Conservation (phyloP, 1,139 yeast species). For the Yamadazyma membranifaciens region DNA sequence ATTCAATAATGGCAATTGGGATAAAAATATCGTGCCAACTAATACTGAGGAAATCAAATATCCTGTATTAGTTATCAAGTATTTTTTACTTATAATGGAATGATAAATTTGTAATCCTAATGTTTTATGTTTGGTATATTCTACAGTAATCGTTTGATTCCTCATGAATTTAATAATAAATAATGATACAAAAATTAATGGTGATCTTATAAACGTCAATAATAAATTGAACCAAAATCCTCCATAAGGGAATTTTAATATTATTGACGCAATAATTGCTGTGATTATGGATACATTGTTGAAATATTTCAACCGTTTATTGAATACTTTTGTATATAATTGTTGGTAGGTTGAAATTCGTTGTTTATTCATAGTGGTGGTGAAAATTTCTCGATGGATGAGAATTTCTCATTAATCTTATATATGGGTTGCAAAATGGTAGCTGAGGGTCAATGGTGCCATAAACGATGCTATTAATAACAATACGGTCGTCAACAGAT, state of each 20-base stretch:
- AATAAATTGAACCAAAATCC: conserved; percentile 31
- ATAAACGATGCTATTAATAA: no score
- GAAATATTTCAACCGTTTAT: conserved; percentile 36
- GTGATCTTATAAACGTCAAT: conserved; percentile 28
- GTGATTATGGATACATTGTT: conserved; percentile 30
- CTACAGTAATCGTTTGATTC: conserved; percentile 50
- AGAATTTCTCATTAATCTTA: no score
- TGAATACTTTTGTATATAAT: conserved; percentile 31
- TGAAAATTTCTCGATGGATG: conserved; percentile 4
- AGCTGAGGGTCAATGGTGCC: no score
- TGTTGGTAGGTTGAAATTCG: conserved; percentile 15
- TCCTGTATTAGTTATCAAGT: conserved; percentile 31
- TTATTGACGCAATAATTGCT: conserved; percentile 26
- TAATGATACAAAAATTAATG: conserved; percentile 30
- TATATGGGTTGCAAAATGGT: no score
- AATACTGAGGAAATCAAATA: conserved; percentile 40
- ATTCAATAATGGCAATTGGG: conserved; percentile 26
- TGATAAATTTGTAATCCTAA: conserved; percentile 47
- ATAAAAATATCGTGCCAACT: conserved; percentile 26
- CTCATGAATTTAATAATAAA: conserved; percentile 47
- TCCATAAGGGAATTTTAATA: conserved; percentile 28
- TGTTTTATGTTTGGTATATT: conserved; percentile 49
- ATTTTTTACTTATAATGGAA: conserved; percentile 43
- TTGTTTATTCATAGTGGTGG: conserved; percentile 9
- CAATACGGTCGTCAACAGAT: no score